Evolutionary conservation across 1,284 basidiomycete genomes (phyloP).

Genomic region (Microbotryum saponariae): DNA sequence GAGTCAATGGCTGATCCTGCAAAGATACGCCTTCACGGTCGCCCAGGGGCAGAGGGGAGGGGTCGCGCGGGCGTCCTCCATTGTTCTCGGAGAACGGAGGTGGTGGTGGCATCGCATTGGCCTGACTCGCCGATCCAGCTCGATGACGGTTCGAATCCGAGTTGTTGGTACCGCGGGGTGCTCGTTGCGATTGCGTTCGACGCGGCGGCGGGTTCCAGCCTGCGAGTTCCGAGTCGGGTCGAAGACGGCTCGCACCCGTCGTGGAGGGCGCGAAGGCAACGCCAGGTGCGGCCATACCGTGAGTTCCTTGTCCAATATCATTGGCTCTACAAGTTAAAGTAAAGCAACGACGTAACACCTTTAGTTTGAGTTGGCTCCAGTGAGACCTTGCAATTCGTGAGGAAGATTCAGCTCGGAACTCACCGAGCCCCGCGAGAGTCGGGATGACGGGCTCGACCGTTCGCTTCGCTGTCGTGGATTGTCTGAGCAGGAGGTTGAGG

Average conservation of each 20-base stretch:
- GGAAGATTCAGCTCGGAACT: not conserved
- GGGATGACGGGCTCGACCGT: constrained; percentile 16
- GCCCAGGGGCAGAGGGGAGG: constrained; percentile 13
- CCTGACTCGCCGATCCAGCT: not conserved
- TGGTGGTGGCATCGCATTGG: not conserved
- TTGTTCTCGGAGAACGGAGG: not conserved
- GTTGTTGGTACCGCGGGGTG: constrained; percentile 3
- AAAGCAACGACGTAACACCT: not conserved
- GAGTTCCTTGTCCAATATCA: constrained; percentile 15
- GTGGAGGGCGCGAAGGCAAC: constrained; percentile 25
- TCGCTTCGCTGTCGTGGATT: constrained; percentile 17
- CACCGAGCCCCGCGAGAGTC: constrained; percentile 27
- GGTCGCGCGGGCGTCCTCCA: not conserved
- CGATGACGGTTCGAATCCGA: not conserved
- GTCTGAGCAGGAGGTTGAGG: constrained; percentile 19
- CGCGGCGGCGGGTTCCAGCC: constrained; percentile 24
- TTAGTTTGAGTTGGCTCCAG: not conserved
- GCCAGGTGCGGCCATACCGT: constrained; percentile 22
- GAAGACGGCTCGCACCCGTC: not conserved
- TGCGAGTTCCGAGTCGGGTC: constrained; percentile 15
- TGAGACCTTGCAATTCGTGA: not conserved
- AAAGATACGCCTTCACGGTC: constrained; percentile 23
- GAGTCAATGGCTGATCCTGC: constrained; percentile 25
- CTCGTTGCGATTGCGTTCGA: constrained; percentile 23
- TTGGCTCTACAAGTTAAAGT: constrained; percentile 4